Conservation (phyloP, 345 rosid species). For the Sonneratia caseolaris region DNA sequence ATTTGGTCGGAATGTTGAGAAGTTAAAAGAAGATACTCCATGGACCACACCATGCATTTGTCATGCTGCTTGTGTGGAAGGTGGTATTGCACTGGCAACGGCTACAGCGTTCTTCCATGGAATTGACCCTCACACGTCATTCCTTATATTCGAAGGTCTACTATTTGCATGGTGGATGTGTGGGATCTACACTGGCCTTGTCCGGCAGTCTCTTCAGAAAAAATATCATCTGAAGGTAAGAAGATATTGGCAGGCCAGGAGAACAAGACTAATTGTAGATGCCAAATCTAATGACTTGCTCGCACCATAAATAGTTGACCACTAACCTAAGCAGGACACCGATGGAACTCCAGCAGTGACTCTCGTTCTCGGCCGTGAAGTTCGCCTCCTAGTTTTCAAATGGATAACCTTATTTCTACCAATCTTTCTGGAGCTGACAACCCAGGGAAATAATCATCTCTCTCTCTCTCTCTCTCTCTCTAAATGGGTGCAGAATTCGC, state of each 20-base stretch:
- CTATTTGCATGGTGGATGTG: slow-evolving; percentile 98
- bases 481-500: slow-evolving; percentile 53
- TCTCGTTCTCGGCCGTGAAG: neutral
- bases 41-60: slow-evolving; percentile 82
- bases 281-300: too few species aligned
- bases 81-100: slow-evolving; percentile 67
- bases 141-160: slow-evolving; percentile 81
- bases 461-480: neutral
- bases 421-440: neutral
- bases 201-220: slow-evolving; percentile 67
- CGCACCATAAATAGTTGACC: too few species aligned
- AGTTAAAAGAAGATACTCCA: slow-evolving; percentile 67
- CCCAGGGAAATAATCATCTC: neutral
- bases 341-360: neutral
- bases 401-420: neutral
- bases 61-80: slow-evolving; percentile 76
- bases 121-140: slow-evolving; percentile 61
- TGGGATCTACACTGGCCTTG: slow-evolving; percentile 87
- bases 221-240: slow-evolving; percentile 86
- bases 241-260: neutral
- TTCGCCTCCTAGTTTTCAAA: neutral
- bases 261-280: too few species aligned
- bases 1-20: slow-evolving; percentile 79
- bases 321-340: neutral
- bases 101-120: slow-evolving; percentile 62